Conservation (phyloP, 371 early-diverging fungal genomes). For the Nematocida ironsii region DNA sequence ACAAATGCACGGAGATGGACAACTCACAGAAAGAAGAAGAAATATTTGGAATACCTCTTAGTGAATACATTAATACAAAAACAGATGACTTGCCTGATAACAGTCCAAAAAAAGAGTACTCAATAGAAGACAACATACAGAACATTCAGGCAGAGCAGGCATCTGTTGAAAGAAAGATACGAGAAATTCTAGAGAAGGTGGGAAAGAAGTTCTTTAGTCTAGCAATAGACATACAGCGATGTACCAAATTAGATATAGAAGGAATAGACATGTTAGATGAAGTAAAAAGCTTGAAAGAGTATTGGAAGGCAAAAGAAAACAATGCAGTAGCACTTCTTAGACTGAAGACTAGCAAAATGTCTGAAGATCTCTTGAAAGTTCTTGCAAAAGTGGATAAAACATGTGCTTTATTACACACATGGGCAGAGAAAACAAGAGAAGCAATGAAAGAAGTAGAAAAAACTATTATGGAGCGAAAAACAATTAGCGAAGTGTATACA, state of each 20-base stretch:
- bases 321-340: slow-evolving; percentile 10
- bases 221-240: background rate
- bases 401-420: background rate
- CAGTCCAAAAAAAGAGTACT: background rate
- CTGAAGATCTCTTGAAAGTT: background rate
- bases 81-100: background rate
- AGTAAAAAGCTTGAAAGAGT: background rate
- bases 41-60: background rate
- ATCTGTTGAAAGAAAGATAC: background rate
- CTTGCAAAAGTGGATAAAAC: background rate
- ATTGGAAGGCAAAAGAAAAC: background rate
- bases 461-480: background rate
- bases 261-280: background rate
- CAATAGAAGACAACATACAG: slow-evolving; percentile 7
- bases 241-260: slow-evolving; percentile 2
- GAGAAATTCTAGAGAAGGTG: background rate
- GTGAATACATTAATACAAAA: background rate
- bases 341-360: slow-evolving; percentile 1
- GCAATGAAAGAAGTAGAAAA: slow-evolving; percentile 3
- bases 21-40: background rate
- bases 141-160: slow-evolving; percentile 8
- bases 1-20: background rate
- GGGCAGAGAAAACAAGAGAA: background rate
- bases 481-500: slow-evolving; percentile 10
- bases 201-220: slow-evolving; percentile 3